phyloP scores from a whole-genome alignment of 2,329 filamentous ascomycete genomes.

The Trichoderma endophyticum region DNA sequence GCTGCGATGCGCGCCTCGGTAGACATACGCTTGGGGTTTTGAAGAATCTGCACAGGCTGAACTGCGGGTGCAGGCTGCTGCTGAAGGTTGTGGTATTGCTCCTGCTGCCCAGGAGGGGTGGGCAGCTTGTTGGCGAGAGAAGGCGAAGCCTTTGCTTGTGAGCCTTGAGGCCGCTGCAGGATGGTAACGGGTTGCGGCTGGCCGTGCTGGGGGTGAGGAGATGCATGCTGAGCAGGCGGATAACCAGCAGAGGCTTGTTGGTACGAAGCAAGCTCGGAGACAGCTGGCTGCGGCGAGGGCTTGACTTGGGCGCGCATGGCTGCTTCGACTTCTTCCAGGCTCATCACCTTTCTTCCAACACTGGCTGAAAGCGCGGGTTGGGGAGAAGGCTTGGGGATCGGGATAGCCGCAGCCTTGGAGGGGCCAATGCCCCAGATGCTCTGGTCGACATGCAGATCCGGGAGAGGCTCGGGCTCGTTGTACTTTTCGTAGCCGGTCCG shows the following conservation, averaged over 20 bases:
- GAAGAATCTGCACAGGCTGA: conserved; percentile 71
- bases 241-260: conserved; percentile 28
- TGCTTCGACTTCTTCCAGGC: conserved; percentile 93
- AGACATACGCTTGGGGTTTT: conserved; percentile 69
- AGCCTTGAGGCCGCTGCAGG: conserved; percentile 51
- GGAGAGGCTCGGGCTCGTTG: conserved; percentile 75
- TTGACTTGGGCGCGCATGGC: conserved; percentile 74
- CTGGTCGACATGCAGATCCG: conserved; percentile 87
- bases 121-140: conserved; percentile 29
- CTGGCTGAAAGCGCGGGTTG: conserved; percentile 26
- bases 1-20: conserved; percentile 42
- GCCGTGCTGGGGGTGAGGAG: conserved; percentile 24
- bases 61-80: conserved; percentile 38
- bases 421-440: conserved; percentile 84
- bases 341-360: conserved; percentile 76
- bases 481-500: conserved; percentile 92
- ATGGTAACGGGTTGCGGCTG: conserved; percentile 54
- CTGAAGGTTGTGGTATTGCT: conserved; percentile 31
- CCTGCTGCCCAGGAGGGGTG: conserved; percentile 24
- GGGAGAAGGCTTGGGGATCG: neutral
- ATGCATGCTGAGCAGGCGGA: conserved; percentile 22
- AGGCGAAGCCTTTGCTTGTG: conserved; percentile 38
- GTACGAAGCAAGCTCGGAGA: conserved; percentile 32
- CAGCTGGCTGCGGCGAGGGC: conserved; percentile 41
- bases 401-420: conserved; percentile 34